A percentile compares a stretch with the other conserved stretches of the same genome.
These are phyloP conservation scores for Coemansia sp. DNA, from an alignment of 192 early-diverging fungal species.

Conservation along the genomic window DNA sequence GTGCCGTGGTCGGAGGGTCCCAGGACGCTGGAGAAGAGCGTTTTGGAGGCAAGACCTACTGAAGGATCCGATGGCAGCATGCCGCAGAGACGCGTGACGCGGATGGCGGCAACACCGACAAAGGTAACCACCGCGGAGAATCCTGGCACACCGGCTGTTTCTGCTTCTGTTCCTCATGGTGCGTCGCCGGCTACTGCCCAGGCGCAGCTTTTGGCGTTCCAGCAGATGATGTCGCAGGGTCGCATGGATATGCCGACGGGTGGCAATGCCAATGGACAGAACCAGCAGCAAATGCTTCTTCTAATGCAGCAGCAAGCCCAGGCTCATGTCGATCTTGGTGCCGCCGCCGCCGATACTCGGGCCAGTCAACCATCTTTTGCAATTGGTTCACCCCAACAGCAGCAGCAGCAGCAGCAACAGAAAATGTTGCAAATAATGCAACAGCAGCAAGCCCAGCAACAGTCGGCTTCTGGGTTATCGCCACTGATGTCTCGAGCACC, in stretches of 20 bases:
- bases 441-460: constrained; percentile 6
- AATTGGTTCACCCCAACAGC: neutral
- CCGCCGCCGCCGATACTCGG: neutral
- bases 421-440: constrained; percentile 1
- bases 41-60: constrained; percentile 2
- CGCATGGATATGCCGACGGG: constrained; percentile 9
- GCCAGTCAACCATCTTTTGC: no score
- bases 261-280: constrained; percentile 10
- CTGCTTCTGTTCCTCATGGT: neutral
- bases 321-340: neutral
- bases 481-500: neutral
- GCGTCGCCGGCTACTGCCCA: constrained; percentile 9
- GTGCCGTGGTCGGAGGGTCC: constrained; percentile 22
- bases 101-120: constrained; percentile 16
- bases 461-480: neutral
- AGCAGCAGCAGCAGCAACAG: constrained; percentile 1
- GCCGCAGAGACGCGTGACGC: constrained; percentile 27
- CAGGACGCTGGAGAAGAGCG: constrained; percentile 23
- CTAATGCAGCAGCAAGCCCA: constrained; percentile 8
- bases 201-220: constrained; percentile 25
- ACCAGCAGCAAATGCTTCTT: neutral
- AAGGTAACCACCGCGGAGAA: neutral
- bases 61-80: constrained; percentile 7
- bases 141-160: neutral
- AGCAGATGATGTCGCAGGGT: constrained; percentile 33